Evolutionary conservation across 1,284 basidiomycete species (phyloP).

Genomic region (Vanrija sp.): DNA sequence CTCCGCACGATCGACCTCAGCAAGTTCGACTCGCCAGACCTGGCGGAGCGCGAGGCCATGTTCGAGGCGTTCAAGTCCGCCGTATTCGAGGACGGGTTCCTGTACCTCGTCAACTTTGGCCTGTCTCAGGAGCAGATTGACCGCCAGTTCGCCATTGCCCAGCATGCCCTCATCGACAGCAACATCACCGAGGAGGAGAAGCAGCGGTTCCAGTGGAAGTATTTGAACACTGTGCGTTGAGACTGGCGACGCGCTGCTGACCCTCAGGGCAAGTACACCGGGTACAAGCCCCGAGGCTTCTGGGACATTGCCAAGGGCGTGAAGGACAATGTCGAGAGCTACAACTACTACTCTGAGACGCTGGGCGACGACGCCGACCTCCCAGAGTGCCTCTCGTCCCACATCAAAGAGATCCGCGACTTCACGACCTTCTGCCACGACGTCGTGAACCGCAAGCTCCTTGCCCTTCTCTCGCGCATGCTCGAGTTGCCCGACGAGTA

Average conservation of each 20-base stretch:
- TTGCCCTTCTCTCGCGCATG: slow-evolving; percentile 8
- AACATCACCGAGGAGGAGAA: slow-evolving; percentile 18
- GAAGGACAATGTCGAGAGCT: slow-evolving; percentile 25
- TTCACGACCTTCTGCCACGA: slow-evolving; percentile 29
- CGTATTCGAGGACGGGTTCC: slow-evolving; percentile 24
- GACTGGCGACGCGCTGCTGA: slow-evolving; percentile 34
- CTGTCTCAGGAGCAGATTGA: slow-evolving; percentile 24
- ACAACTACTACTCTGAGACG: slow-evolving; percentile 41
- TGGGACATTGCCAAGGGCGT: slow-evolving; percentile 22
- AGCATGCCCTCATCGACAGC: slow-evolving; percentile 17
- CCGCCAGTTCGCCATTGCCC: slow-evolving; percentile 22
- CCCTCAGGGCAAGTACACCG: slow-evolving; percentile 34
- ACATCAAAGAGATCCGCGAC: slow-evolving; percentile 35
- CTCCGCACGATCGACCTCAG: slow-evolving; percentile 23
- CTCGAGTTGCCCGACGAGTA: slow-evolving; percentile 5
- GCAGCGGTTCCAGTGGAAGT: slow-evolving; percentile 17
- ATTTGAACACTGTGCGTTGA: slow-evolving; percentile 17
- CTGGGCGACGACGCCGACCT: slow-evolving; percentile 17
- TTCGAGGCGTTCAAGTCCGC: slow-evolving; percentile 16
- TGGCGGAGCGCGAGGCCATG: slow-evolving; percentile 2
- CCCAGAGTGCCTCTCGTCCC: slow-evolving; percentile 15
- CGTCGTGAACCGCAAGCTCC: slow-evolving; percentile 10
- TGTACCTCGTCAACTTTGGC: slow-evolving; percentile 25
- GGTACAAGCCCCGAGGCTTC: slow-evolving; percentile 21
- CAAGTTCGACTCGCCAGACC: slow-evolving; percentile 13